Conservation (phyloP, 2,329 filamentous ascomycete genomes). For the Cladophialophora psammophila region DNA sequence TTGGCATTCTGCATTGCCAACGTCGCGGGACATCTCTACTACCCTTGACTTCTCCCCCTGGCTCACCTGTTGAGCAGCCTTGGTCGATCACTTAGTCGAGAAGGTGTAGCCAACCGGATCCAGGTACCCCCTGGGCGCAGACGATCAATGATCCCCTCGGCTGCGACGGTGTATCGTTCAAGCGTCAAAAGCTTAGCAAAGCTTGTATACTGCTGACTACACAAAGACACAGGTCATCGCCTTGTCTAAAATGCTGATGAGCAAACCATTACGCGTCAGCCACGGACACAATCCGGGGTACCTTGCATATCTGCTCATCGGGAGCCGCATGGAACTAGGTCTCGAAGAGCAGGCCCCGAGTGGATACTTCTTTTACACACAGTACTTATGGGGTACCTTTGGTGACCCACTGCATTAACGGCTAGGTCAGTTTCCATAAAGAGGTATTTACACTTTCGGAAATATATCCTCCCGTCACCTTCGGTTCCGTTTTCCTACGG, state of each 20-base stretch:
- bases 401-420: too few species aligned
- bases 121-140: background rate
- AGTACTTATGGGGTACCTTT: background rate
- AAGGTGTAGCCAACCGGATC: background rate
- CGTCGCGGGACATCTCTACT: background rate
- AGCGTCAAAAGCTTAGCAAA: slow-evolving; percentile 18
- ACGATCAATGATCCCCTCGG: background rate
- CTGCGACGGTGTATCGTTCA: slow-evolving; percentile 10
- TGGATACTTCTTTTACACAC: background rate
- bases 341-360: background rate
- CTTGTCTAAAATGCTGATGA: background rate
- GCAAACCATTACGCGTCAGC: background rate
- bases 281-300: slow-evolving; percentile 2
- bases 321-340: background rate
- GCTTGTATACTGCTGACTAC: slow-evolving; percentile 19
- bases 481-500: background rate
- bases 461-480: slow-evolving; percentile 1
- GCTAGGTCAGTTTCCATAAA: background rate
- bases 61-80: too few species aligned
- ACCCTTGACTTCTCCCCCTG: too few species aligned
- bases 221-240: background rate
- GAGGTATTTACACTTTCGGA: background rate
- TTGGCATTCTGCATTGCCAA: background rate
- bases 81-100: too few species aligned
- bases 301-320: background rate